Evolutionary conservation across 805 yeast genomes (phyloP).

Genomic region (Wickerhamomyces strasburgensis): DNA sequence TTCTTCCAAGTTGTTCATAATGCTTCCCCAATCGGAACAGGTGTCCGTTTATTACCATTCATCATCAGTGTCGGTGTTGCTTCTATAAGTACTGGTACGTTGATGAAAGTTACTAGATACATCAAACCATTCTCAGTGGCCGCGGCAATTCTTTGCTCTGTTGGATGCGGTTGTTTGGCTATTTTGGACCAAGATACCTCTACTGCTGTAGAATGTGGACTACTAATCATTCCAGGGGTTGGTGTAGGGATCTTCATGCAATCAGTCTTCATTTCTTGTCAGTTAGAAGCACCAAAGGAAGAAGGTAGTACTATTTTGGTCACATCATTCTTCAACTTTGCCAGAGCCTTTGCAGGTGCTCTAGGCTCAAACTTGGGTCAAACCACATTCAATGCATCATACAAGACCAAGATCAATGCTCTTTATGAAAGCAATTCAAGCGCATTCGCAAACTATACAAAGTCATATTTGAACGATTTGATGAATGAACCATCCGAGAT

Average conservation of each 20-base stretch:
- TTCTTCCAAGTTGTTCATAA: conserved; percentile 27
- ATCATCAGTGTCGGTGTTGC: conserved; percentile 32
- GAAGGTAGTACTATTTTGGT: conserved; percentile 43
- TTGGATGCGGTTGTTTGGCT: conserved; percentile 32
- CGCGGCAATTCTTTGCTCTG: conserved; percentile 26
- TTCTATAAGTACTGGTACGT: conserved; percentile 23
- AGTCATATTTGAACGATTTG: not conserved
- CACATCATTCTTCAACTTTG: conserved; percentile 38
- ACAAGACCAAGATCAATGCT: conserved; percentile 17
- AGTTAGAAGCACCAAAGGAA: conserved; percentile 40
- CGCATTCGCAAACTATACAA: conserved; percentile 1
- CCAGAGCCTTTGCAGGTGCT: conserved; percentile 39
- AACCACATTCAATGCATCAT: conserved; percentile 30
- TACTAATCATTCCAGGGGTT: conserved; percentile 33
- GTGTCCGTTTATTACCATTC: conserved; percentile 38
- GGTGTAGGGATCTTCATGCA: conserved; percentile 33
- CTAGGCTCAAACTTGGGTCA: conserved; percentile 35
- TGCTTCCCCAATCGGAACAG: conserved; percentile 37
- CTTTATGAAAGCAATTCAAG: not conserved
- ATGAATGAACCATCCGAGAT: conserved; percentile 5
- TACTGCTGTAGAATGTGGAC: conserved; percentile 29
- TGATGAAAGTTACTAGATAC: conserved; percentile 29
- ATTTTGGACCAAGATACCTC: conserved; percentile 29
- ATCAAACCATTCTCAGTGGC: conserved; percentile 34
- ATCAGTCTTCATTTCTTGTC: conserved; percentile 27